Conservation (phyloP, 441 rosid species). For the Erodium moschatum region DNA sequence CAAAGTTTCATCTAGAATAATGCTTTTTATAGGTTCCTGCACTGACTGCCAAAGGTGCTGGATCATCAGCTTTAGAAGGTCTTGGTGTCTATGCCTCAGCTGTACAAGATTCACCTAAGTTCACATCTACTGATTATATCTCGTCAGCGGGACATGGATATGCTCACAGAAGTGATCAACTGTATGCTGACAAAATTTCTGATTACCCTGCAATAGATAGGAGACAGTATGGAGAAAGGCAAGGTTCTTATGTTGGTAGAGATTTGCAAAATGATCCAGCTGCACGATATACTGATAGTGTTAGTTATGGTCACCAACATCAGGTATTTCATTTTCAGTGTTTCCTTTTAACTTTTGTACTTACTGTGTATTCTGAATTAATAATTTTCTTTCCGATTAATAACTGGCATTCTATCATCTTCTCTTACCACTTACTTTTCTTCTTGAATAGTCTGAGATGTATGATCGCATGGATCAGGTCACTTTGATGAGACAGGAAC, state of each 20-base stretch:
- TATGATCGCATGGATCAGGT: conserved; percentile 80
- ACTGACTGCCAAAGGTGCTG: conserved; percentile 43
- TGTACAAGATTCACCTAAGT: conserved; percentile 74
- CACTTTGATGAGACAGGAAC: conserved; percentile 75
- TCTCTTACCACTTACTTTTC: conserved; percentile 11
- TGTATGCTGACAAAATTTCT: conserved; percentile 62
- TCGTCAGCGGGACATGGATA: conserved; percentile 61
- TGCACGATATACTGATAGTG: conserved; percentile 59
- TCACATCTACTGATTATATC: conserved; percentile 54
- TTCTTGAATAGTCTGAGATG: conserved; percentile 46
- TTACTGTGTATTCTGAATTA: conserved; percentile 1
- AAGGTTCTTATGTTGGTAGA: conserved; percentile 56
- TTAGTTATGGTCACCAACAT: conserved; percentile 55
- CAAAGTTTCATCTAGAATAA: conserved; percentile 8
- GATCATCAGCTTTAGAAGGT: conserved; percentile 53
- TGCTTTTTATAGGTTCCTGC: conserved; percentile 35
- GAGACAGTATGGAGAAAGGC: conserved; percentile 67
- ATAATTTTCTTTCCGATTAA: neutral
- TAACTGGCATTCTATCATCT: conserved; percentile 11
- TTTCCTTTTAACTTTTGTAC: conserved; percentile 7
- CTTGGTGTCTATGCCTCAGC: conserved; percentile 60
- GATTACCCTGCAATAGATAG: conserved; percentile 68
- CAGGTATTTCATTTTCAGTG: conserved; percentile 44
- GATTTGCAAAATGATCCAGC: conserved; percentile 66
- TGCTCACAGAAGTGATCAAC: conserved; percentile 64